Conservation (phyloP, 2,329 filamentous ascomycete species). For the Aspergillus brunneoviolaceus region DNA sequence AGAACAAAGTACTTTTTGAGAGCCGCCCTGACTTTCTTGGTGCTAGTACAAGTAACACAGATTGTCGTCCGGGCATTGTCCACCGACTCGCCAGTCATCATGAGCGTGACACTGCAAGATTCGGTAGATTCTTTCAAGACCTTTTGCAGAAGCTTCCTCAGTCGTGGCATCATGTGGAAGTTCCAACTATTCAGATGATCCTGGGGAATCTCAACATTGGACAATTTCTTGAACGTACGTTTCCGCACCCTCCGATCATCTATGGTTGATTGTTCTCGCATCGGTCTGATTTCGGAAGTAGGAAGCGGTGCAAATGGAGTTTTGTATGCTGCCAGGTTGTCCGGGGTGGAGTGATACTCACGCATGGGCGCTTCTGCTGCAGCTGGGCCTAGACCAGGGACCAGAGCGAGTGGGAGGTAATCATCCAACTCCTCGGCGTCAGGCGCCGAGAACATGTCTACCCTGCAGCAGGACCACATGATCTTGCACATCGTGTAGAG, state of each 20-base stretch:
- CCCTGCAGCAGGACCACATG: conserved; percentile 41
- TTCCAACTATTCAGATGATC: conserved; percentile 60
- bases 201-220: conserved; percentile 54
- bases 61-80: conserved; percentile 62
- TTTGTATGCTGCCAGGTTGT: conserved; percentile 17
- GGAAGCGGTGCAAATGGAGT: conserved; percentile 22
- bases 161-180: conserved; percentile 54
- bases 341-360: conserved; percentile 16
- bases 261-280: conserved; percentile 22
- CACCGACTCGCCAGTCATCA: conserved; percentile 59
- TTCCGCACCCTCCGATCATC: conserved; percentile 38
- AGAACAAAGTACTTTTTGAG: conserved; percentile 59
- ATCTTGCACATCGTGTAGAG: conserved; percentile 45
- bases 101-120: conserved; percentile 60
- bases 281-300: conserved; percentile 25
- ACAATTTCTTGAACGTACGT: conserved; percentile 46
- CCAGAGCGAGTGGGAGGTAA: conserved; percentile 42
- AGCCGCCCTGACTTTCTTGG: conserved; percentile 57
- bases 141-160: conserved; percentile 60
- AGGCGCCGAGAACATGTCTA: conserved; percentile 44
- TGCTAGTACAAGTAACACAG: conserved; percentile 62
- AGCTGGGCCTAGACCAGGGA: conserved; percentile 33
- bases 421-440: conserved; percentile 43
- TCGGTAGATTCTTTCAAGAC: conserved; percentile 60
- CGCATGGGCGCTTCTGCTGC: conserved; percentile 21